phyloP scores from a whole-genome alignment of 2,329 filamentous ascomycete genomes.

The Paraphoma sp. region DNA sequence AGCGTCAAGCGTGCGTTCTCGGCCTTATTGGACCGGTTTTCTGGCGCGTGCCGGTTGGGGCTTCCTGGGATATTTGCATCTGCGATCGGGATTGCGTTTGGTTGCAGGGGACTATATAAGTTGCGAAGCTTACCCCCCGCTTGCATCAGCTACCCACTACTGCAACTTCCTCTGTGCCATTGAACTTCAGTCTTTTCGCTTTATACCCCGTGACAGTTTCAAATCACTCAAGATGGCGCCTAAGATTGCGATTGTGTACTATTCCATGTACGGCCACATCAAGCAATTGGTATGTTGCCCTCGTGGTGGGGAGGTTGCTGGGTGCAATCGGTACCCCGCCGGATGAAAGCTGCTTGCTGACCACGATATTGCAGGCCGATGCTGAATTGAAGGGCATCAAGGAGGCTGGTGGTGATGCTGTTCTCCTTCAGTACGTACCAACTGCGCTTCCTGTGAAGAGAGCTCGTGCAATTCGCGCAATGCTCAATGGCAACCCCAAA shows the following conservation, averaged over 20 bases:
- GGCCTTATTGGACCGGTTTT: slow-evolving; percentile 15
- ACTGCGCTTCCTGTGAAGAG: neutral
- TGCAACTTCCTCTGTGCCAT: neutral
- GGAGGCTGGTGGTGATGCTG: slow-evolving; percentile 80
- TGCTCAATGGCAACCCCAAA: neutral
- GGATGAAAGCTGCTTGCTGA: slow-evolving; percentile 4
- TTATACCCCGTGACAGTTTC: slow-evolving; percentile 15
- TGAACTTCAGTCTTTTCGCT: slow-evolving; percentile 5
- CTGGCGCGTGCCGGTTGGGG: neutral
- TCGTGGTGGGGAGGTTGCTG: neutral
- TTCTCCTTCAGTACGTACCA: slow-evolving; percentile 76
- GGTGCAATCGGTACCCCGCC: neutral
- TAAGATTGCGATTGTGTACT: slow-evolving; percentile 87
- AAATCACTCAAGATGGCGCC: slow-evolving; percentile 70
- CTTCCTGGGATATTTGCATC: slow-evolving; percentile 10
- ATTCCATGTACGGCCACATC: slow-evolving; percentile 48
- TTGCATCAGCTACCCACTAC: slow-evolving; percentile 3
- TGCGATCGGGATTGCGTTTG: neutral
- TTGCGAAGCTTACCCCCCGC: slow-evolving; percentile 4
- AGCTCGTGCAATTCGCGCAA: neutral
- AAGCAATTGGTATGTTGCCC: slow-evolving; percentile 38
- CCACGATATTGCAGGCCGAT: slow-evolving; percentile 68
- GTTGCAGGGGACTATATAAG: slow-evolving; percentile 7
- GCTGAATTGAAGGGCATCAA: slow-evolving; percentile 91
- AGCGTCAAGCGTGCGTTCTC: neutral